Percentiles rank a stretch among this genome's conserved stretches.
These are phyloP conservation scores for Malassezia brasiliensis DNA, from an alignment of 1,284 basidiomycete species.

Conservation along the genomic window DNA sequence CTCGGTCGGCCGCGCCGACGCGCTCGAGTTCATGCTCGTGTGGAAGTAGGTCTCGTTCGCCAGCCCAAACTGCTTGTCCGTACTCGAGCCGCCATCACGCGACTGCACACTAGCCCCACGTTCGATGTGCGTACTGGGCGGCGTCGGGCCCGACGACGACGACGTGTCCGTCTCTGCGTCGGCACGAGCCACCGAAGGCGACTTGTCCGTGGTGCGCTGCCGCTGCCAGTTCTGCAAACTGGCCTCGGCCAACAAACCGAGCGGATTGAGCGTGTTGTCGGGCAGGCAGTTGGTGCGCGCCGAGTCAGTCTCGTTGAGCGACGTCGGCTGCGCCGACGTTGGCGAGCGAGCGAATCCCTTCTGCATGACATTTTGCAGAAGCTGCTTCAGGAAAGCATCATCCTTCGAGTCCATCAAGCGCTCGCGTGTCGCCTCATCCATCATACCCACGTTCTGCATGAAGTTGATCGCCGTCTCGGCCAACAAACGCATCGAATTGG, in stretches of 20 bases:
- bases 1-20: constrained; percentile 44
- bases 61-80: constrained; percentile 57
- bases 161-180: constrained; percentile 1
- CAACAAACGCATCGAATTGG: background rate
- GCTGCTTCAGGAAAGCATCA: background rate
- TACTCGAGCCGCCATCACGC: background rate
- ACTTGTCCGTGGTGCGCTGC: constrained; percentile 12
- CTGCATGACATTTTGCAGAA: background rate
- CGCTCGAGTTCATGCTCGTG: constrained; percentile 56
- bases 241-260: constrained; percentile 47
- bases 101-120: no score
- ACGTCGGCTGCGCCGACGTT: background rate
- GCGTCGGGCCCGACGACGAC: background rate
- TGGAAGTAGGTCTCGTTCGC: constrained; percentile 88
- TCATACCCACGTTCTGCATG: background rate
- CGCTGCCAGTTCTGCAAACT: constrained; percentile 42
- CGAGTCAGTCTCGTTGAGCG: constrained; percentile 4
- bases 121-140: background rate
- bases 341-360: background rate
- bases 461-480: constrained; percentile 1
- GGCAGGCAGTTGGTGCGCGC: constrained; percentile 56
- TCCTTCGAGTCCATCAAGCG: background rate
- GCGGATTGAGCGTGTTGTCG: constrained; percentile 45
- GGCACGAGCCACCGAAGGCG: constrained; percentile 17
- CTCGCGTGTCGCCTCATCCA: background rate